A percentile compares a stretch with the other conserved stretches of the same genome.
phyloP scores from a whole-genome alignment of 805 yeast genomes.

The Lipomyces anomalus region DNA sequence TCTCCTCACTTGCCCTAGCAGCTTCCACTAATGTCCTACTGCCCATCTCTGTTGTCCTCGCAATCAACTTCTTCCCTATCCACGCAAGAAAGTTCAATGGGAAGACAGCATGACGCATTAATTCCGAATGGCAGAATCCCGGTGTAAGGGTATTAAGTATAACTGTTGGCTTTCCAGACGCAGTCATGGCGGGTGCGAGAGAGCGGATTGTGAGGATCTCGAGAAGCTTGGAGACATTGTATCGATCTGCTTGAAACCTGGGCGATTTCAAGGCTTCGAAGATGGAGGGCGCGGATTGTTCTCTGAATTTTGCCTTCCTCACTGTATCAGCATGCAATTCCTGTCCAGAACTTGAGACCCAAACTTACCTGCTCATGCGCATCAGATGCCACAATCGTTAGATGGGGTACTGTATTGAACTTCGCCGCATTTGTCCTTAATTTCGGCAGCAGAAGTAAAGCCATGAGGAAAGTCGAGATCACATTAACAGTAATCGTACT shows the following conservation, averaged over 20 bases:
- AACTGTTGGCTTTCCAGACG: not conserved
- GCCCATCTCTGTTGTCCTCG: not conserved
- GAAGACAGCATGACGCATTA: not conserved
- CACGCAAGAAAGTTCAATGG: not conserved
- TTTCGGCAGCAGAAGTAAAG: slow-evolving; percentile 8
- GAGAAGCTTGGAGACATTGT: slow-evolving; percentile 1
- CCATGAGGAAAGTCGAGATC: slow-evolving; percentile 2
- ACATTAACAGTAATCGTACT: slow-evolving; percentile 3
- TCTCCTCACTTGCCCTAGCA: slow-evolving; percentile 2
- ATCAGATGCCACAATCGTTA: slow-evolving; percentile 3
- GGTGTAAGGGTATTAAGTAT: not conserved
- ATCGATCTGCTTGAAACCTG: no score
- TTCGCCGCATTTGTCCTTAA: slow-evolving; percentile 2
- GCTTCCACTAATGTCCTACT: slow-evolving; percentile 2
- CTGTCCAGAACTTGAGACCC: no score
- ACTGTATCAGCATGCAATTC: no score
- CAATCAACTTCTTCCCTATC: not conserved
- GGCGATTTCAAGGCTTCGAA: no score
- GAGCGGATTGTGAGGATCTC: slow-evolving; percentile 3
- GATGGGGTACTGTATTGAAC: slow-evolving; percentile 1
- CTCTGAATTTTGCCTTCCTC: no score
- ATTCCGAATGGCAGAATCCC: not conserved
- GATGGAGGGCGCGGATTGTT: no score
- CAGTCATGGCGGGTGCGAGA: not conserved
- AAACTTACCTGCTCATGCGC: no score